These are phyloP conservation scores for Geosmithia morbida DNA, from an alignment of 2,329 filamentous ascomycete species.

Conservation along the genomic window DNA sequence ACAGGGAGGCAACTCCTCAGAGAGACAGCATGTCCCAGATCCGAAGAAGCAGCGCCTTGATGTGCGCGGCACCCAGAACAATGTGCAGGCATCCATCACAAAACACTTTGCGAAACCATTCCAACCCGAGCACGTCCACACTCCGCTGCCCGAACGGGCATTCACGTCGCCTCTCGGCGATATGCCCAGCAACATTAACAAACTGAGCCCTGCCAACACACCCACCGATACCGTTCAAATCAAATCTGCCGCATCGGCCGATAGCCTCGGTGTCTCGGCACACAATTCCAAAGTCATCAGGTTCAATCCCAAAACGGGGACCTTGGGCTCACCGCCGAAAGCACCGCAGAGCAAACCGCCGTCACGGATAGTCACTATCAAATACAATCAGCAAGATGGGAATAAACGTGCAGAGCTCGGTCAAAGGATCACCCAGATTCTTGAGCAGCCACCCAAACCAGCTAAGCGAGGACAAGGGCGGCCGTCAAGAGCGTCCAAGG, in stretches of 20 bases:
- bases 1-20: constrained; percentile 19
- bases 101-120: constrained; percentile 3
- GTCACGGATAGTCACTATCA: constrained; percentile 35
- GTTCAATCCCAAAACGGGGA: constrained; percentile 46
- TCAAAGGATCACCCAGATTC: constrained; percentile 46
- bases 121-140: not conserved
- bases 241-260: not conserved
- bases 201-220: not conserved
- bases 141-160: constrained; percentile 1
- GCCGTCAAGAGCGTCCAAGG: constrained; percentile 9
- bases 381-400: constrained; percentile 37
- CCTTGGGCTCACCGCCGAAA: constrained; percentile 45
- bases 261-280: constrained; percentile 4
- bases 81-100: constrained; percentile 4
- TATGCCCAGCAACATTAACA: not conserved
- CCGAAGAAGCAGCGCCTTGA: constrained; percentile 11
- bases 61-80: not conserved
- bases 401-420: constrained; percentile 34
- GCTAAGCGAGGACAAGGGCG: constrained; percentile 12
- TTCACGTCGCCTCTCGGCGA: constrained; percentile 7
- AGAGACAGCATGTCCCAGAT: constrained; percentile 8
- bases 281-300: constrained; percentile 36
- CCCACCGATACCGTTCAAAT: not conserved
- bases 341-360: constrained; percentile 25
- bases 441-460: constrained; percentile 19